phyloP scores from a whole-genome alignment of 805 yeast genomes.

The Yarrowia osloensis region DNA sequence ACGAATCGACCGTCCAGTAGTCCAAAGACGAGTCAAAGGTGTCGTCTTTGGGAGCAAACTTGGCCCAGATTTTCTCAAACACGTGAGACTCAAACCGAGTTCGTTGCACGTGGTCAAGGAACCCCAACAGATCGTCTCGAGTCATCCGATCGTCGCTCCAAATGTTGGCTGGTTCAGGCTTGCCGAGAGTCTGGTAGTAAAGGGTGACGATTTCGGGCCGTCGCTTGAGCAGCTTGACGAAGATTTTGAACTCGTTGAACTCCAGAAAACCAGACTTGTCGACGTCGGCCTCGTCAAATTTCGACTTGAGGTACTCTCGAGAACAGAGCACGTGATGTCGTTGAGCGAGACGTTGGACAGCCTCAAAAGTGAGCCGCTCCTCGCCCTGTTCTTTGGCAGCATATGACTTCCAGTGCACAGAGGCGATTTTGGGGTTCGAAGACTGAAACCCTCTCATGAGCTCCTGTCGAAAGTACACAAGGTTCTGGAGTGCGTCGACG shows the following conservation, averaged over 20 bases:
- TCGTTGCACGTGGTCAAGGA: slow-evolving; percentile 52
- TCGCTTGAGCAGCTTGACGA: slow-evolving; percentile 66
- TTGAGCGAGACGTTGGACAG: slow-evolving; percentile 64
- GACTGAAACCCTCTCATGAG: slow-evolving; percentile 63
- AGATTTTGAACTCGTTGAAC: slow-evolving; percentile 72
- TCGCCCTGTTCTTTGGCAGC: slow-evolving; percentile 40
- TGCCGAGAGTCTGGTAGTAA: slow-evolving; percentile 45
- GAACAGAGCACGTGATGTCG: slow-evolving; percentile 75
- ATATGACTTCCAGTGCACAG: slow-evolving; percentile 62
- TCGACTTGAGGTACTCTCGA: slow-evolving; percentile 48
- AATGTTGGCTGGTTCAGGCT: slow-evolving; percentile 34
- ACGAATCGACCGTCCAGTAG: slow-evolving; percentile 39
- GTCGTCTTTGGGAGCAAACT: slow-evolving; percentile 41
- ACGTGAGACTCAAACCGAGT: slow-evolving; percentile 46
- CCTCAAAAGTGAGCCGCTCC: slow-evolving; percentile 54
- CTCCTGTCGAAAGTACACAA: slow-evolving; percentile 60
- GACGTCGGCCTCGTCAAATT: slow-evolving; percentile 58
- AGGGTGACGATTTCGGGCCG: slow-evolving; percentile 62
- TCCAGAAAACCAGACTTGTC: slow-evolving; percentile 55
- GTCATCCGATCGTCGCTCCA: slow-evolving; percentile 30
- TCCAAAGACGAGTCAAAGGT: slow-evolving; percentile 21
- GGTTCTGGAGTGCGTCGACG: slow-evolving; percentile 54
- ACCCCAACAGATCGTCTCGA: slow-evolving; percentile 45
- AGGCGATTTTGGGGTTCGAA: slow-evolving; percentile 63
- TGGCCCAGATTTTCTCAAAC: slow-evolving; percentile 45